Evolutionary conservation across 805 yeast species (phyloP), one percentile per base, ranked within the genome.

Genomic region (Starmerella khaoyaiensis): DNA sequence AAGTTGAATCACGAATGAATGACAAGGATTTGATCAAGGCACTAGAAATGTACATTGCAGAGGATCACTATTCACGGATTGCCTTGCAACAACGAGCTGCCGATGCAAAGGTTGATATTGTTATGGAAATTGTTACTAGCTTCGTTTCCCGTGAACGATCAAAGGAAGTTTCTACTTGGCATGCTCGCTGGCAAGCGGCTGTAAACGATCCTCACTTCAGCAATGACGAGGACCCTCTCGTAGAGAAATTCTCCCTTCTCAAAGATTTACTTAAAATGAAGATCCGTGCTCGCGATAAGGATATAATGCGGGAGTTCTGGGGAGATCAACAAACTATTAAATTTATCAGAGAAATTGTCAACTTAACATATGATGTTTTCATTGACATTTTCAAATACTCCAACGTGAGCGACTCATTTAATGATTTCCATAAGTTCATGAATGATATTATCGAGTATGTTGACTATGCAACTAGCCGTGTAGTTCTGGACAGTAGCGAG

Each of bases 251-350:
- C 49, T 59, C 72, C 6, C 65, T 67, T 43, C 53, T 79, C 11
- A 73, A 71, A 41, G 75, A 76, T 38, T 65, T 78, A 37, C 71
- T 79, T 58, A 75, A 70, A 42, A 58, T 79, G 14, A 68, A 68
- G 45, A 62, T 80, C 1, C 68, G 90, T 24, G 76, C 72, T 40
- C 70, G 73, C 25, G 98, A 87, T 53, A 84, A 82, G 54, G 72
- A 74, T 39, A 60, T 78, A 29, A 58, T 86, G 63, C 75, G 74
- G 49, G 76, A 76, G 51, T 54, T 86, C 29, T 82, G 94, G 93
- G 74, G 72, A 31, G 94, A 86, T 49, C 83, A 87, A 0, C 81
- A 79, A 46, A 61, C 93, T 31, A 75, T 84, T n/a, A 67, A 67
- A 25, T 65, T 87, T 28, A 62, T 86, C 40, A 79, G 79, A 46